These are phyloP conservation scores for Tetrahymena thermophila DNA, from an alignment of 73 alveolate genomes.

Conservation along the genomic window DNA sequence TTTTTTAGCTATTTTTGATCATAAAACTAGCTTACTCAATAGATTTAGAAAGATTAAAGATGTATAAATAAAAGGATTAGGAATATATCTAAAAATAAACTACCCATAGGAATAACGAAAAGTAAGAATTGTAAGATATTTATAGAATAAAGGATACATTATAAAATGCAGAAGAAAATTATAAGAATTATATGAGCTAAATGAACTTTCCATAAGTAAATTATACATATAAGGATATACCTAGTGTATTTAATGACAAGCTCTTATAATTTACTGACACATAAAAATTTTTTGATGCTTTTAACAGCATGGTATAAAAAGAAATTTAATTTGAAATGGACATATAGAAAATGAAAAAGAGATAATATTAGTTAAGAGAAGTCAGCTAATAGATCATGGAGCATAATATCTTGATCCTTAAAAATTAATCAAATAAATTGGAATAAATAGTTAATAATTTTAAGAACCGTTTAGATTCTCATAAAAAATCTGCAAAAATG, in stretches of 20 bases:
- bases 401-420: too few species aligned
- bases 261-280: background rate
- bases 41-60: background rate
- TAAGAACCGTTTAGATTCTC: background rate
- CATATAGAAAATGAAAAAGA: background rate
- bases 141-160: background rate
- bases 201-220: background rate
- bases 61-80: background rate
- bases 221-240: background rate
- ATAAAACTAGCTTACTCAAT: background rate
- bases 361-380: background rate
- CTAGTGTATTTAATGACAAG: background rate
- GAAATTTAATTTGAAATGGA: background rate
- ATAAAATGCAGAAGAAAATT: background rate
- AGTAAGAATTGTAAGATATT: background rate
- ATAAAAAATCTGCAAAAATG: too few species aligned
- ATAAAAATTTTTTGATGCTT: background rate
- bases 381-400: background rate
- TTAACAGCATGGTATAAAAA: background rate
- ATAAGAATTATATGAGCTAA: too few species aligned
- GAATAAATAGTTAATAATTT: background rate
- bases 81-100: background rate
- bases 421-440: background rate
- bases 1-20: background rate
- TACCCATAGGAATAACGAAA: background rate